Base-by-base conservation (phyloP, 768 basidiomycete species). In the Kondoa subrosea region DNA sequence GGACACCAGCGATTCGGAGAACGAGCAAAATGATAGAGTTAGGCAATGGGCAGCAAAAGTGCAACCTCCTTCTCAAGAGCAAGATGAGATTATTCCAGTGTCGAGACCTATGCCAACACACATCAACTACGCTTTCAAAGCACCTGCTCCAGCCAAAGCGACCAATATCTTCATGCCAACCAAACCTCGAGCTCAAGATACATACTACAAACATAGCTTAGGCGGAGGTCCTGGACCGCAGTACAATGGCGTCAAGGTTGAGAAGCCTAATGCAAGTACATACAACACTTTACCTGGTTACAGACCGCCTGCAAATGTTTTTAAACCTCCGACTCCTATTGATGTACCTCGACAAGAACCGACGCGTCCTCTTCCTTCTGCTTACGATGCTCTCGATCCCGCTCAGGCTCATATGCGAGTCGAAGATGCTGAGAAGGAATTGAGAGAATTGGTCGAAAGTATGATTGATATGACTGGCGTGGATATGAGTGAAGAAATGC, bases 401-500 rank as follows among this genome's bases (percentile, higher is more conserved):
- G 40, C 40, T 50, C 40, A 63, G 29, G 58, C n/a, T 12, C 30
- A 4, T 60, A 57, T 70, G 56, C 17, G 40, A n/a, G 50, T 33
- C 27, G 31, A 65, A 17, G 69, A 65, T 31, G 21, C 61, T n/a
- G 69, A 70, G 34, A 67, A 67, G 31, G 69, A 60, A n/a, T 27
- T 68, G 31, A 27, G 62, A 27, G 63, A 62, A 12, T 84, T 92
- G 70, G 82, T 83, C 59, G 85, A 85, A 3, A 82, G 81, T 1
- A 75, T 80, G 15, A 82, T 83, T 56, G 85, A 85, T 25, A 70
- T 76, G 57, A 75, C 74, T 2, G 76, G 71, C 0, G 80, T 87
- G 56, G 80, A 87, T 68, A 82, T 84, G 77, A 81, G 81, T 1
- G 84, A 89, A 27, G 69, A 84, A 85, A 0, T 79, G 81, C 16